Conservation (phyloP, 1,284 basidiomycete genomes). For the Ustilago vetiveriae region DNA sequence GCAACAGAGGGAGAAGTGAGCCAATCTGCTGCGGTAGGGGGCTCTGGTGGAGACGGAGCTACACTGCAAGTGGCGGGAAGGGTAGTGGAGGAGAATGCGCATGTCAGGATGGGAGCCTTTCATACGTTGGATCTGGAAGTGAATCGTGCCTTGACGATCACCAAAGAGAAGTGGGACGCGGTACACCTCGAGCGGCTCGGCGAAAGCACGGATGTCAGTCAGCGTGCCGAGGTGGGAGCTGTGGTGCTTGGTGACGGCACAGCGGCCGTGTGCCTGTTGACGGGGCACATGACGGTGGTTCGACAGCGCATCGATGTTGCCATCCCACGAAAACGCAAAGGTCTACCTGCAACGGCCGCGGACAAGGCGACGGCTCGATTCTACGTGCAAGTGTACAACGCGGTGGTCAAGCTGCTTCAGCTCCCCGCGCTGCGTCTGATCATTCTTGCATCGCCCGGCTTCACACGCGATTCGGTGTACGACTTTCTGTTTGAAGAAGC, state of each 20-base stretch:
- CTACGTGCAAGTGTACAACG: constrained; percentile 84
- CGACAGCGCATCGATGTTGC: constrained; percentile 88
- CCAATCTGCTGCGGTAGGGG: constrained; percentile 35
- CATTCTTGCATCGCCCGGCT: constrained; percentile 95
- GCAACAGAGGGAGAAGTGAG: constrained; percentile 46
- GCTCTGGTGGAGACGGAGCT: constrained; percentile 55
- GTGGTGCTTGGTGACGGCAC: constrained; percentile 91
- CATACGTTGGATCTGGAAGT: constrained; percentile 95
- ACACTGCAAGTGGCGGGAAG: constrained; percentile 87
- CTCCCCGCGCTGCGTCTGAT: constrained; percentile 84
- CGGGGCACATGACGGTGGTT: constrained; percentile 95
- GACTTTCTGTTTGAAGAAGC: constrained; percentile 72
- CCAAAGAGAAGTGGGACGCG: constrained; percentile 91
- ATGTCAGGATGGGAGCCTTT: constrained; percentile 92
- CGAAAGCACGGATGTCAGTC: constrained; percentile 88
- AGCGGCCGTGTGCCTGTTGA: constrained; percentile 91
- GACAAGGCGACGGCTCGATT: constrained; percentile 72
- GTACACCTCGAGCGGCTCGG: constrained; percentile 82
- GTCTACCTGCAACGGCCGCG: constrained; percentile 53
- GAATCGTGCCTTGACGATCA: constrained; percentile 89
- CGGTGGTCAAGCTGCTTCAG: constrained; percentile 88
- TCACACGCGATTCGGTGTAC: constrained; percentile 88
- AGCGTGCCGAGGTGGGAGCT: constrained; percentile 94
- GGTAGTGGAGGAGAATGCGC: constrained; percentile 87
- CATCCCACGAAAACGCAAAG: constrained; percentile 81